A percentile compares a stretch with the other conserved stretches of the same genome.
Conservation (phyloP, 441 rosid species). For the Pelargonium fulgidum region DNA sequence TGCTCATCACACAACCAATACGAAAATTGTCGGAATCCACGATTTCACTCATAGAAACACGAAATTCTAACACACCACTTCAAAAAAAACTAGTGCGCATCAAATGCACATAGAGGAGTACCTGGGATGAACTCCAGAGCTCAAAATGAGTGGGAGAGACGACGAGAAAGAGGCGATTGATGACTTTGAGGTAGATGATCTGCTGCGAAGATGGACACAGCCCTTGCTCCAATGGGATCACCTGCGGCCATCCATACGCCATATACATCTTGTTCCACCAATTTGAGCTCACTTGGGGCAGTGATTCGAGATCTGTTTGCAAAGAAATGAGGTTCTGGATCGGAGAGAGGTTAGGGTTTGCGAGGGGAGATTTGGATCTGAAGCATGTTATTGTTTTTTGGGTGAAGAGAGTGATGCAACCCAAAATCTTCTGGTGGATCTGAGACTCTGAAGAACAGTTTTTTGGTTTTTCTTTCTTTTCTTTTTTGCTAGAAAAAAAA, state of each 20-base stretch:
- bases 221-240: conserved; percentile 68
- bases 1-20: conserved; percentile 22
- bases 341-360: conserved; percentile 8
- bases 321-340: background rate
- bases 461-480: background rate
- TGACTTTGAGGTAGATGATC: conserved; percentile 62
- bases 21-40: background rate
- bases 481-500: background rate
- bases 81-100: conserved; percentile 9
- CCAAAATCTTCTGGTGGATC: background rate
- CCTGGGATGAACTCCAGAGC: conserved; percentile 96
- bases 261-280: conserved; percentile 51
- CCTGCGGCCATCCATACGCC: conserved; percentile 99
- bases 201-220: conserved; percentile 62
- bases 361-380: conserved; percentile 4
- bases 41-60: background rate
- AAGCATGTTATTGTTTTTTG: background rate
- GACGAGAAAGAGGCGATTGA: conserved; percentile 54
- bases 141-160: conserved; percentile 81
- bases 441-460: background rate
- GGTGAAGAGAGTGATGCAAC: background rate
- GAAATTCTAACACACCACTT: background rate
- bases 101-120: conserved; percentile 15
- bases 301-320: background rate
- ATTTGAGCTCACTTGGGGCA: background rate